Conservation (phyloP, 1,284 basidiomycete species). For the Tilletia setariae region DNA sequence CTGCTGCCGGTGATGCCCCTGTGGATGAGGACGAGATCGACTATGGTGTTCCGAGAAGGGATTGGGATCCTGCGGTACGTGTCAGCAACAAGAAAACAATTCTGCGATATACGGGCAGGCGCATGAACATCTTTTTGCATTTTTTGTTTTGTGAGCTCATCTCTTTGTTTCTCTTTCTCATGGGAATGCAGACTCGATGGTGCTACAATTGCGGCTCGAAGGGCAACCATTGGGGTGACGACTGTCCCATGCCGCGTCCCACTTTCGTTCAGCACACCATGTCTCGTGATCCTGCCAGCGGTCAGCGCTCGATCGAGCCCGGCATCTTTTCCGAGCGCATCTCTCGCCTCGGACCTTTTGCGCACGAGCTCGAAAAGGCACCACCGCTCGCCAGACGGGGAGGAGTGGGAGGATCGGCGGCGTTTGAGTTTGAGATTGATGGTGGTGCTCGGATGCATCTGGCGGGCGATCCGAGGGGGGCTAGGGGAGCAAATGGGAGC, state of each 20-base stretch:
- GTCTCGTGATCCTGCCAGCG: slow-evolving; percentile 52
- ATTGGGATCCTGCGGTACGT: slow-evolving; percentile 29
- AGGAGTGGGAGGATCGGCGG: slow-evolving; percentile 22
- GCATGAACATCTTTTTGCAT: too few species aligned
- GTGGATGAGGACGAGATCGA: background rate
- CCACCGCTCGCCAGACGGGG: slow-evolving; percentile 23
- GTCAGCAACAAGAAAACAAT: background rate
- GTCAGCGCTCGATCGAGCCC: slow-evolving; percentile 62
- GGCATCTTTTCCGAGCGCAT: slow-evolving; percentile 75
- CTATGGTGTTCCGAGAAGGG: background rate
- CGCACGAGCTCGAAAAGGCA: slow-evolving; percentile 51
- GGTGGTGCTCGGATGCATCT: slow-evolving; percentile 32
- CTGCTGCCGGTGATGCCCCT: background rate
- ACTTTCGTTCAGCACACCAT: background rate
- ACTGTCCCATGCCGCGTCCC: slow-evolving; percentile 64
- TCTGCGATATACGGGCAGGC: background rate
- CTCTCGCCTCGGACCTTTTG: slow-evolving; percentile 71
- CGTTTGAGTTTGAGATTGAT: slow-evolving; percentile 33
- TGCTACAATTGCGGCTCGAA: slow-evolving; percentile 81
- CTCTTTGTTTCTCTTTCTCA: slow-evolving; percentile 25
- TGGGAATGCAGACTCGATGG: slow-evolving; percentile 65
- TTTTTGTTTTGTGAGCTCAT: slow-evolving; percentile 38
- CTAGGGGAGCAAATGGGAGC: background rate
- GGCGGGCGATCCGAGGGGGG: slow-evolving; percentile 16
- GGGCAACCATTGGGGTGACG: slow-evolving; percentile 79